phyloP scores from a whole-genome alignment of 495 filamentous ascomycete genomes.

The Tuber umbilicatum region DNA sequence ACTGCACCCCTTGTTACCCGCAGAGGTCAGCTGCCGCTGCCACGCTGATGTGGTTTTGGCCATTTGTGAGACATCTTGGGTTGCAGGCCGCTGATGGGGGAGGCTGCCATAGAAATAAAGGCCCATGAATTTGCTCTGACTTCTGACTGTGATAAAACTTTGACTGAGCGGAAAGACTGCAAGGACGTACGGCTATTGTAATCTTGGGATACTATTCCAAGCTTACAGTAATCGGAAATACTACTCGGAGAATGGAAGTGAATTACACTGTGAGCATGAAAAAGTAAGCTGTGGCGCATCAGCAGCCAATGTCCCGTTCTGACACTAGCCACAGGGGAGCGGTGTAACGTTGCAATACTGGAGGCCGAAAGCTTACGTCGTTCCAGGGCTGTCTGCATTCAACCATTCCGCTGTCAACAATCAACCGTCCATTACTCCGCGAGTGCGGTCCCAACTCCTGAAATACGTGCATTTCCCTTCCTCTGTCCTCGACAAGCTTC shows the following conservation, averaged over 20 bases:
- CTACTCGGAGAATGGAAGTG: background rate
- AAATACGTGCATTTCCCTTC: background rate
- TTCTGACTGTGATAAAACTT: background rate
- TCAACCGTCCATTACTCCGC: background rate
- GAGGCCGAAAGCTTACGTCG: background rate
- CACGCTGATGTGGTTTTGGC: background rate
- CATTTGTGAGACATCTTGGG: background rate
- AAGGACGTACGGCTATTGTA: background rate
- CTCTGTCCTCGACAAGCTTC: slow-evolving; percentile 3
- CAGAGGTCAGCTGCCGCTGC: background rate
- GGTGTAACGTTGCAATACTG: background rate
- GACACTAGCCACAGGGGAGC: background rate
- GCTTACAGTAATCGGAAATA: background rate
- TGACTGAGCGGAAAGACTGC: background rate
- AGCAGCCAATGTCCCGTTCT: background rate
- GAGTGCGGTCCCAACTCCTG: background rate
- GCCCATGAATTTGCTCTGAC: background rate
- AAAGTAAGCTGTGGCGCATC: background rate
- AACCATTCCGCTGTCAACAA: background rate
- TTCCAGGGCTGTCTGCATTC: background rate
- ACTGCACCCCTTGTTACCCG: background rate
- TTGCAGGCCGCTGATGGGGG: background rate
- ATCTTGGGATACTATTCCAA: background rate
- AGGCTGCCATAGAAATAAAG: background rate
- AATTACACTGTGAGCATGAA: background rate